phyloP scores from a whole-genome alignment of 306 rosid genomes.

The Cajanus cajan region DNA sequence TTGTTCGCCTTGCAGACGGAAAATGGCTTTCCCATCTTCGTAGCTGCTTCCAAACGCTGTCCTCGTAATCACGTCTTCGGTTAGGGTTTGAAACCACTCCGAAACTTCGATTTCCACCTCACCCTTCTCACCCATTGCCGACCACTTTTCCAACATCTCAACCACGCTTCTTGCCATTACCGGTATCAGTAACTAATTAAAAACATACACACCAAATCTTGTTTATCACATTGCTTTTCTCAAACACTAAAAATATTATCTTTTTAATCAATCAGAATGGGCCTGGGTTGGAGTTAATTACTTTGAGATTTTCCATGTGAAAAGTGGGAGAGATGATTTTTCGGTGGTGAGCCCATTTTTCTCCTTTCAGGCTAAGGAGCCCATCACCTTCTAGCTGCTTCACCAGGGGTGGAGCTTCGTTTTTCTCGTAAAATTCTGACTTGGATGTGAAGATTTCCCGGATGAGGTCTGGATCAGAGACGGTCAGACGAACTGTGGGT shows the following conservation, averaged over 20 bases:
- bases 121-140: slow-evolving; percentile 42
- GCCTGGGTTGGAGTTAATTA: slow-evolving; percentile 3
- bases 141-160: slow-evolving; percentile 81
- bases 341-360: slow-evolving; percentile 93
- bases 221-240: too few species aligned
- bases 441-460: slow-evolving; percentile 85
- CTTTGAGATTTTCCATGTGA: slow-evolving; percentile 92
- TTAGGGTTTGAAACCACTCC: slow-evolving; percentile 71
- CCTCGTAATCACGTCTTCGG: slow-evolving; percentile 79
- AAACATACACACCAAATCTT: background rate
- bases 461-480: slow-evolving; percentile 88
- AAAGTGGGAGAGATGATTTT: slow-evolving; percentile 87
- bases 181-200: slow-evolving; percentile 67
- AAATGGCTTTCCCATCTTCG: slow-evolving; percentile 87
- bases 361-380: slow-evolving; percentile 88
- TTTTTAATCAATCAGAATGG: too few species aligned
- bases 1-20: slow-evolving; percentile 73
- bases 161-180: slow-evolving; percentile 75
- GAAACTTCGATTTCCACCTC: slow-evolving; percentile 93
- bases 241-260: too few species aligned
- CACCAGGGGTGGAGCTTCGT: slow-evolving; percentile 92
- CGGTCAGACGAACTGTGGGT: slow-evolving; percentile 74
- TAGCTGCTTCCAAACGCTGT: slow-evolving; percentile 88
- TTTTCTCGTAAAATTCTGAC: slow-evolving; percentile 82
- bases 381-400: slow-evolving; percentile 98